A percentile compares a stretch with the other conserved stretches of the same genome.
phyloP scores from a whole-genome alignment of 768 basidiomycete species.

The Clavaria fumosa region DNA sequence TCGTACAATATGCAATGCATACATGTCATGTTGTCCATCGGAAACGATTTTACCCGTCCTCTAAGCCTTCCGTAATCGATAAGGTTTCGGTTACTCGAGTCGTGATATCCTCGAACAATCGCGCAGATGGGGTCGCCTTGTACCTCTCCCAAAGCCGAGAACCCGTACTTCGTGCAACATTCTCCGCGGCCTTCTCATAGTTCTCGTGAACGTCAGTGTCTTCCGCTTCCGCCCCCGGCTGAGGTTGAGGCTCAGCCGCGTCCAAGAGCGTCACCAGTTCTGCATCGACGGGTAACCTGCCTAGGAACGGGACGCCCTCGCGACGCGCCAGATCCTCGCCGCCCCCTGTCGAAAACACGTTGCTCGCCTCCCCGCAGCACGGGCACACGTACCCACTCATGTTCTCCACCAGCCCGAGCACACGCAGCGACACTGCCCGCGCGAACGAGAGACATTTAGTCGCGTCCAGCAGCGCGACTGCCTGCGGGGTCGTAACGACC shows the following conservation, averaged over 20 bases:
- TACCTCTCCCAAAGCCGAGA: constrained; percentile 55
- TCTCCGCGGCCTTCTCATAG: constrained; percentile 13
- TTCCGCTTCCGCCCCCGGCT: too few relatives aligned
- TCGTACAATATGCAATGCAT: too few relatives aligned
- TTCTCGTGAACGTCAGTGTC: constrained; percentile 11
- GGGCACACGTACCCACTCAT: constrained; percentile 99
- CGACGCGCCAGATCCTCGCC: constrained; percentile 75
- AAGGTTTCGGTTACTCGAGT: background rate
- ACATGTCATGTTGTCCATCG: too few relatives aligned
- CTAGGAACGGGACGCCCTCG: constrained; percentile 65
- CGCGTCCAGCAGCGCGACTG: constrained; percentile 87
- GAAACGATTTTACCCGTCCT: background rate
- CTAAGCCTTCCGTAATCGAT: too few relatives aligned
- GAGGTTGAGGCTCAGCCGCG: too few relatives aligned
- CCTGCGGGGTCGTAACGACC: constrained; percentile 95
- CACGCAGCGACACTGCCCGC: constrained; percentile 68
- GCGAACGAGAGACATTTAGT: constrained; percentile 96
- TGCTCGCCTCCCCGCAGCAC: constrained; percentile 89
- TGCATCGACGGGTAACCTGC: constrained; percentile 84
- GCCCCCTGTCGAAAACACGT: constrained; percentile 89
- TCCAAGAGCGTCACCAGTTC: constrained; percentile 81
- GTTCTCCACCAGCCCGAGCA: constrained; percentile 90
- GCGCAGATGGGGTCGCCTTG: constrained; percentile 47
- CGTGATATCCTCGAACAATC: constrained; percentile 49
- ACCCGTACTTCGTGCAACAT: too few relatives aligned